Evolutionary conservation across 2,329 filamentous ascomycete species (phyloP), one percentile per base, ranked within the genome.

Genomic region (Didymella pomorum): DNA sequence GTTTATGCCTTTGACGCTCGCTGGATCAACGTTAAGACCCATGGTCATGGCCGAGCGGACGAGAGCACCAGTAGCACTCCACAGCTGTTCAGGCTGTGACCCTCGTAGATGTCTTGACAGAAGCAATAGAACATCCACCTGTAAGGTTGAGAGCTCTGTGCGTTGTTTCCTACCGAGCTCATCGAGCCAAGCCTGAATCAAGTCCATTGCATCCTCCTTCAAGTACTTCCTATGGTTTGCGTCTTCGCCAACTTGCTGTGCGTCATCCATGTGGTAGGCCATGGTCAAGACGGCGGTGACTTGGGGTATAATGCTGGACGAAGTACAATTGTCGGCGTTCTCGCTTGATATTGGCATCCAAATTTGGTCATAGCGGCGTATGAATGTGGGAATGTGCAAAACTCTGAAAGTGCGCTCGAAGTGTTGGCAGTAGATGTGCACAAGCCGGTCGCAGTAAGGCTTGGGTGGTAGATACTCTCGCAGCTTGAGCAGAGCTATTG

Each of bases 41-140:
- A 80, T 77, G 12, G 69, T 69, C 66, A 79, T 78, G 11, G 79
- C 79, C 12, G 72, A 75, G 8, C 79, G 76, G 18, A 80, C 70
- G 12, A 81, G 54, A 0, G 74, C 72, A 2, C 79, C 79, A 2
- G 73, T 63, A 4, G 50, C 48, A 48, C 54, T 66, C 76, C 68
- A 70, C 1, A 67, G 25, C 48, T 61, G 64, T 23, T 68, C 68
- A 5, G 62, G 60, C 2, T 59, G 44, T 0, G 61, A 25, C 2
- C 60, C 49, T 29, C 61, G 53, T 8, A 69, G 50, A 23, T 51
- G 56, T 26, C 49, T 60, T 18, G 66, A 60, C 6, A 67, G 44
- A n/a, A 68, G 54, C 3, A 69, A 43, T 4, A 70, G 56, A 12
- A 63, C 37, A 6, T 66, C 60, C 1, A 67, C 62, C 33, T 70